phyloP scores from a whole-genome alignment of 345 rosid species.

The Salix arbutifolia region DNA sequence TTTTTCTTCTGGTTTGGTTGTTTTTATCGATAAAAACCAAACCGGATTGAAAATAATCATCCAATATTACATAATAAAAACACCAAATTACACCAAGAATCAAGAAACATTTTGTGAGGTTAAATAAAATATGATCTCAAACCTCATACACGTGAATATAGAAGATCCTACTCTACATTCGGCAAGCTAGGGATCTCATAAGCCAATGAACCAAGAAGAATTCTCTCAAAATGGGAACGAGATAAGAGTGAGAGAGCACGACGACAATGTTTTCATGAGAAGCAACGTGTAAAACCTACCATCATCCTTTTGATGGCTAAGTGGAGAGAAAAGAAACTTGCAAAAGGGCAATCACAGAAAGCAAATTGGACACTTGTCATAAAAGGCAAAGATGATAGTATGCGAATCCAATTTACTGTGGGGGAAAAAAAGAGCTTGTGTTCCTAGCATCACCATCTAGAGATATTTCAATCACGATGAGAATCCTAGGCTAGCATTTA shows the following conservation, averaged over 20 bases:
- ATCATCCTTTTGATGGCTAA: neutral
- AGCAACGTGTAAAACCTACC: neutral
- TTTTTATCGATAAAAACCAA: too few species aligned
- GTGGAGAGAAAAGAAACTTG: neutral
- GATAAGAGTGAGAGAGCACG: neutral
- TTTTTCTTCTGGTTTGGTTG: too few species aligned
- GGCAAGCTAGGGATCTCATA: too few species aligned
- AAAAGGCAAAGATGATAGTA: neutral
- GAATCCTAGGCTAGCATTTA: slow-evolving; percentile 1
- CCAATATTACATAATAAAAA: too few species aligned
- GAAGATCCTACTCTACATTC: too few species aligned
- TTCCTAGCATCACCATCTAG: too few species aligned
- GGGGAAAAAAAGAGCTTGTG: neutral
- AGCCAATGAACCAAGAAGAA: neutral
- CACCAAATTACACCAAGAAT: too few species aligned
- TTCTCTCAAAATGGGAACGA: neutral
- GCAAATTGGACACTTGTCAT: slow-evolving; percentile 7
- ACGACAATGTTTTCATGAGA: neutral
- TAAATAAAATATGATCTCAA: too few species aligned
- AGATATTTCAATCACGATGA: neutral
- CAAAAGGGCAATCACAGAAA: neutral
- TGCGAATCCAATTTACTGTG: slow-evolving; percentile 15
- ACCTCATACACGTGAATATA: too few species aligned
- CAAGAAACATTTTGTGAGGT: too few species aligned
- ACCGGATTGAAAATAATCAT: too few species aligned